Percentiles rank a stretch among this genome's conserved stretches.
These are phyloP conservation scores for Grigorovia transvaalensis DNA, from an alignment of 805 yeast species.

Conservation along the genomic window DNA sequence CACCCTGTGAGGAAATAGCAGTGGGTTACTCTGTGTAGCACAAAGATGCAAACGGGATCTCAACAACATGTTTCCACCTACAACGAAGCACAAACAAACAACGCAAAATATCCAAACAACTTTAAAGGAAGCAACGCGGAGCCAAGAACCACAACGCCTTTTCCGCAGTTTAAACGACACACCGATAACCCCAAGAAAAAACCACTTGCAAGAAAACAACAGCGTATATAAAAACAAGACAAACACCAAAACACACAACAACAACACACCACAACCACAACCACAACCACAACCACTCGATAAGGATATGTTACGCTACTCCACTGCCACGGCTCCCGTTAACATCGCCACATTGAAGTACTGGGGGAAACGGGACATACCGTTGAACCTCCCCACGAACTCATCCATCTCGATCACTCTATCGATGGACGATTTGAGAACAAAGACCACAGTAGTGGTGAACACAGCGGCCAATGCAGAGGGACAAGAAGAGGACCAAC, in stretches of 20 bases:
- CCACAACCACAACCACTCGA: conserved; percentile 13
- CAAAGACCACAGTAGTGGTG: conserved; percentile 69
- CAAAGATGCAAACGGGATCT: neutral
- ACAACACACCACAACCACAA: neutral
- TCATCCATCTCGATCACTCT: conserved; percentile 92
- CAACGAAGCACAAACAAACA: neutral
- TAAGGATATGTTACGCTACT: conserved; percentile 36
- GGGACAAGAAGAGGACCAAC: conserved; percentile 32
- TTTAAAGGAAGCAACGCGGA: neutral
- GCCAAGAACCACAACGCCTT: neutral
- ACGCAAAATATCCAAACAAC: neutral
- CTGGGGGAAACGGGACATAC: conserved; percentile 96
- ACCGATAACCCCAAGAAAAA: neutral
- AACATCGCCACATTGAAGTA: conserved; percentile 95
- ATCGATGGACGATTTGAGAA: conserved; percentile 81
- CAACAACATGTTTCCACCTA: neutral
- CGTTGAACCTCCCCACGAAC: conserved; percentile 87
- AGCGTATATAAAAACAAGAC: too few relatives aligned
- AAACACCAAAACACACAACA: too few relatives aligned
- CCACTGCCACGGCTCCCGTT: conserved; percentile 92
- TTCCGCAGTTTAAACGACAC: neutral
- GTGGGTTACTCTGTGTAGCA: neutral
- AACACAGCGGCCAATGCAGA: conserved; percentile 39
- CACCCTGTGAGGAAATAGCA: neutral
- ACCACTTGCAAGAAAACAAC: neutral